Evolutionary conservation across 192 early-diverging fungal species (phyloP), one percentile per base, ranked within the genome.

Genomic region (Thamnidium elegans): DNA sequence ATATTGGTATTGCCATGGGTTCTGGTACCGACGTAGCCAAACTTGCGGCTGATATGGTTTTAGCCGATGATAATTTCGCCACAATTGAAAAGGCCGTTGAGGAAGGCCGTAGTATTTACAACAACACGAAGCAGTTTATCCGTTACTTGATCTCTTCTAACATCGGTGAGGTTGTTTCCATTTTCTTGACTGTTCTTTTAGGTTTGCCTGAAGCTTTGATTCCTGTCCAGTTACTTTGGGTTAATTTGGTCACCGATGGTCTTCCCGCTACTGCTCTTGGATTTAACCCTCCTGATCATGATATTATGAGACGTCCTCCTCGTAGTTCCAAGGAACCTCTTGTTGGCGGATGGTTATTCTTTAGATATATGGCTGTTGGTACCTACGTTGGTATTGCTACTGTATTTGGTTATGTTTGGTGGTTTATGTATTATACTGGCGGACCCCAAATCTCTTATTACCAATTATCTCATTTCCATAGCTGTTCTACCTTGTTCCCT

Each of bases 1-100:
- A 99, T 75, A 98, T 99, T 81, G 98, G 98, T 74, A 84, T 99
- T 60, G 95, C 98, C 7, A 99, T 99, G 96, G 98, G 98, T 23
- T 83, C 85, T 13, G 98, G 98, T 68, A 97, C 98, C 0, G 98
- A 98, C 74, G 96, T 99, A 50, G 95, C 98, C 53, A 98, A 98
- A 81, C 79, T 96, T 26, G 97, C 97, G 7, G 90, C 91, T 46
- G 97, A 98, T 75, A 98, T 99, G 95, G 92, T 98, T 21, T 81
- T 99, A 31, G 71, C 94, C 6, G 95, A 99, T 78, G 93, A 98
- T 79, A 98, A 99, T 88, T 99, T 99, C 86, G 87, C 94, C 26
- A 98, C 95, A 34, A 98, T 99, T 53, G 94, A 95, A 66, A 86
- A 86, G 65, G 97, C 97, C 11, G 96, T 99, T 9, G 93, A 96